Evolutionary conservation across 805 yeast species (phyloP).

Genomic region (Candida stauntonica): DNA sequence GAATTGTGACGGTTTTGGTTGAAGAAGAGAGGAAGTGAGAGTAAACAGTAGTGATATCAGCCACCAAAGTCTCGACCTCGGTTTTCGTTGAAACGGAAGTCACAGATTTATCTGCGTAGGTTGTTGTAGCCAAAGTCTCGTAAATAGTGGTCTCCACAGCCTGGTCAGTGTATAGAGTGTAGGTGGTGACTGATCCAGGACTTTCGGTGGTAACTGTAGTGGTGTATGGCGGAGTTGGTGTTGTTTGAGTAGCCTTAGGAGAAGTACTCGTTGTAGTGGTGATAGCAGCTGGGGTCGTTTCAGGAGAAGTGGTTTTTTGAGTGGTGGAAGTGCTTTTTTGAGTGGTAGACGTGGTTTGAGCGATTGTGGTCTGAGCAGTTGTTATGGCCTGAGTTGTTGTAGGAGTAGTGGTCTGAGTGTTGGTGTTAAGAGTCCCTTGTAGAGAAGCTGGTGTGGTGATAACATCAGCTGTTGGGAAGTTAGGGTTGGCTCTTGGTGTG

Average conservation of each 20-base stretch:
- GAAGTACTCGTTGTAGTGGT: constrained; percentile 3
- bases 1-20: constrained; percentile 10
- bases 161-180: constrained; percentile 11
- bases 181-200: constrained; percentile 13
- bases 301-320: too few species aligned
- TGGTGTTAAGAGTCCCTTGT: constrained; percentile 18
- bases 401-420: constrained; percentile 16
- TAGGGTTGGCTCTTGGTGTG: constrained; percentile 18
- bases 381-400: too few species aligned
- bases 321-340: too few species aligned
- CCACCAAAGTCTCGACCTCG: constrained; percentile 1
- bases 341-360: neutral
- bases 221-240: constrained; percentile 8
- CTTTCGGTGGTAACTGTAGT: constrained; percentile 5
- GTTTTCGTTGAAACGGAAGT: constrained; percentile 8
- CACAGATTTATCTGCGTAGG: constrained; percentile 2
- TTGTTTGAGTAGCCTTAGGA: neutral
- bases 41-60: constrained; percentile 3
- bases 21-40: constrained; percentile 12
- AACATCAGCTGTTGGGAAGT: constrained; percentile 14
- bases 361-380: constrained; percentile 2
- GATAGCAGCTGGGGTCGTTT: constrained; percentile 7
- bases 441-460: constrained; percentile 19
- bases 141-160: constrained; percentile 1
- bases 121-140: constrained; percentile 6